Evolutionary conservation across 2,329 filamentous ascomycete genomes (phyloP), one percentile per base, ranked within the genome.

Genomic region (Aspergillus niger): DNA sequence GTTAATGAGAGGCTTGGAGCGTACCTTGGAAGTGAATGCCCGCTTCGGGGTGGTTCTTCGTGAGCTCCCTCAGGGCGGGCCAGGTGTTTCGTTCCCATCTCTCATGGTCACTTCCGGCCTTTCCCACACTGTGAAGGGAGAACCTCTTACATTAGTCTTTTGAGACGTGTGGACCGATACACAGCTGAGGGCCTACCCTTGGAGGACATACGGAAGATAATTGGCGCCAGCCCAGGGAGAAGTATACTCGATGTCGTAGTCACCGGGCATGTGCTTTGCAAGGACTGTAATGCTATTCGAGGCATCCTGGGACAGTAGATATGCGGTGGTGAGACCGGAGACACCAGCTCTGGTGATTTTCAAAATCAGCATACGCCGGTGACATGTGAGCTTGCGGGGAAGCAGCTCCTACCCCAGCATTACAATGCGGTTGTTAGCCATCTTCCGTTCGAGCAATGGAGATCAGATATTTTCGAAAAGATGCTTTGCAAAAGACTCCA

Each of bases 221-320:
- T 95, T 94, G 63, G 91, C 92, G 13, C 92, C 92, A 3, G 92
- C 92, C 90, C 91, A 96, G 0, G 91, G 92, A 5, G 91, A 96
- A 0, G 91, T 89, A 74, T 97, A 97, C 80, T 96, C 90, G 67
- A 93, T 89, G 66, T 94, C 90, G 76, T 94, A 95, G 79, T 97
- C 93, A 38, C 93, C 93, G 0, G 93, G 93, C 89, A 97, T 95
- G 73, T 96, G 90, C 72, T 94, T 96, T 5, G 91, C 89, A 32
- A 92, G 81, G 38, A 96, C 81, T 0, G 90, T 92, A 65, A 96
- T 77, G 26, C 80, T 79, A 66, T 88, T 83, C 10, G 76, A 69
- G 5, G 79, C 75, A 67, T 86, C 82, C 61, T 81, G 80, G 11
- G 87, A 87, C 13, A 90, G 77, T 15, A 86, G 76, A 24, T 88